Conservation (phyloP, 345 rosid genomes). For the Citrus australasica region DNA sequence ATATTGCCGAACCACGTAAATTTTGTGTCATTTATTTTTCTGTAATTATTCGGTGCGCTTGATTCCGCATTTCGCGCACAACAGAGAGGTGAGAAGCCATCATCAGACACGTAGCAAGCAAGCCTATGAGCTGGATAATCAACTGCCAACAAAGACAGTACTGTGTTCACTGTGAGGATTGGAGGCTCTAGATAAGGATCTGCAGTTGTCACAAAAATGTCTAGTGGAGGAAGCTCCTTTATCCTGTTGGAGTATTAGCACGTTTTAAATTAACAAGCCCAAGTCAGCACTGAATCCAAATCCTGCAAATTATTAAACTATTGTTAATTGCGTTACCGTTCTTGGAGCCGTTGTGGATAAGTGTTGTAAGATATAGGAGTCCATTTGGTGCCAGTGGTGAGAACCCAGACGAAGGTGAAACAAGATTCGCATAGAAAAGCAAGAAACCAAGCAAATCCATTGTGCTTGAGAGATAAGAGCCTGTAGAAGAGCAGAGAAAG, state of each 20-base stretch:
- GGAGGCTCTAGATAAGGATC: slow-evolving; percentile 50
- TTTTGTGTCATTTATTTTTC: too few relatives aligned
- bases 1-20: too few relatives aligned
- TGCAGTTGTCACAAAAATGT: slow-evolving; percentile 56
- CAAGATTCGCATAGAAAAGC: slow-evolving; percentile 61
- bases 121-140: slow-evolving; percentile 44
- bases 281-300: too few relatives aligned
- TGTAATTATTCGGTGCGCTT: too few relatives aligned
- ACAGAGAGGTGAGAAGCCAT: slow-evolving; percentile 58
- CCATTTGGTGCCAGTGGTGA: slow-evolving; percentile 48
- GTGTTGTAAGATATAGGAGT: slow-evolving; percentile 43
- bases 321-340: slow-evolving; percentile 20
- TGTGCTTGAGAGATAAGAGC: slow-evolving; percentile 19
- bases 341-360: slow-evolving; percentile 40
- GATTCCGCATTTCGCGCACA: too few relatives aligned
- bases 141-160: slow-evolving; percentile 48
- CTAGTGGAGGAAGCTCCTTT: slow-evolving; percentile 50
- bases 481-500: slow-evolving; percentile 38
- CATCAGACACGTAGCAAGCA: slow-evolving; percentile 52
- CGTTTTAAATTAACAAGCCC: neutral
- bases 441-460: slow-evolving; percentile 50
- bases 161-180: slow-evolving; percentile 41
- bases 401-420: slow-evolving; percentile 52
- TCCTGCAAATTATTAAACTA: too few relatives aligned
- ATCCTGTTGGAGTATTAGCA: slow-evolving; percentile 16